These are phyloP conservation scores for Pseudogymnoascus sp. DNA, from an alignment of 2,329 filamentous ascomycete genomes.

Conservation along the genomic window DNA sequence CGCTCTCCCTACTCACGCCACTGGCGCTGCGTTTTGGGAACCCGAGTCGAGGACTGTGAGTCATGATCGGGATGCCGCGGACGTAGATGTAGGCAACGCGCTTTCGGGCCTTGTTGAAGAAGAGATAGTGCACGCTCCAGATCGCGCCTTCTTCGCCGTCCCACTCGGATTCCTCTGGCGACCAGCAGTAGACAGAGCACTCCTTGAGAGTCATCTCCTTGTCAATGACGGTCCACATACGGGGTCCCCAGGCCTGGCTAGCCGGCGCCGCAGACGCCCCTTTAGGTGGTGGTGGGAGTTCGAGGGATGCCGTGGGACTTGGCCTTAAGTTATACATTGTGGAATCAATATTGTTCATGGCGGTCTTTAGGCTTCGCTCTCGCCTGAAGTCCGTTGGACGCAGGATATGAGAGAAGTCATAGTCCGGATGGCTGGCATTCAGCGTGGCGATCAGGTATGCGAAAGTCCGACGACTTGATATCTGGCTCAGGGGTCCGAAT, in stretches of 20 bases:
- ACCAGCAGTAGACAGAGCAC: conserved; percentile 84
- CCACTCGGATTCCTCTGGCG: conserved; percentile 83
- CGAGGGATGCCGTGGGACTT: conserved; percentile 36
- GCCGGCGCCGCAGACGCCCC: conserved; percentile 32
- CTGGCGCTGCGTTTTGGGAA: conserved; percentile 24
- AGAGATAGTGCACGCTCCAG: conserved; percentile 95
- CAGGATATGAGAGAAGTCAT: conserved; percentile 91
- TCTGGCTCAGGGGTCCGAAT: conserved; percentile 83
- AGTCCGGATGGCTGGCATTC: conserved; percentile 92
- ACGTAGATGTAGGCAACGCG: conserved; percentile 91
- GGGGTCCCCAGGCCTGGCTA: conserved; percentile 69
- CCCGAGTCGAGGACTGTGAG: conserved; percentile 47
- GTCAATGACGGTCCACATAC: conserved; percentile 88
- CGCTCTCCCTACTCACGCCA: conserved; percentile 33
- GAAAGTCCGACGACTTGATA: conserved; percentile 83
- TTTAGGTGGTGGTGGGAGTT: conserved; percentile 31
- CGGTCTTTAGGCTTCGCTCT: conserved; percentile 69
- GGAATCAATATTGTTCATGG: conserved; percentile 82
- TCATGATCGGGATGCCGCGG: conserved; percentile 75
- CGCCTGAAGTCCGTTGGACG: conserved; percentile 84
- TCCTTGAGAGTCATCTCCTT: conserved; percentile 89
- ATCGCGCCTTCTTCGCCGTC: conserved; percentile 88
- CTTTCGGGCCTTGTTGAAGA: conserved; percentile 90
- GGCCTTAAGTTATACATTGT: conserved; percentile 82
- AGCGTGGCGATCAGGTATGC: conserved; percentile 94